These are phyloP conservation scores for Cadophora sp. DNA, from an alignment of 2,329 filamentous ascomycete genomes.

Conservation along the genomic window DNA sequence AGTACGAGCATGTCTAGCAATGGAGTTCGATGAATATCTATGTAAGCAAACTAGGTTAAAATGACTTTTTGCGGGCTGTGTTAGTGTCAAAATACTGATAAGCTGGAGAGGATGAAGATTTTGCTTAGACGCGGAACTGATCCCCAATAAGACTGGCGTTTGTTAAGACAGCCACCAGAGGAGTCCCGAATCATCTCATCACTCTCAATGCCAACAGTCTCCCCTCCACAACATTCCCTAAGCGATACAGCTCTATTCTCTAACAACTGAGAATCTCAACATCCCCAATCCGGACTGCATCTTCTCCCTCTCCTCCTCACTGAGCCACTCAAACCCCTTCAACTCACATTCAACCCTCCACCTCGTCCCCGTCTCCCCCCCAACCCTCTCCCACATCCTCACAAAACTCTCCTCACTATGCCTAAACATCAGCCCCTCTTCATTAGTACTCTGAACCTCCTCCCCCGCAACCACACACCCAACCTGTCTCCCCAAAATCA, in stretches of 20 bases:
- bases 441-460: conserved; percentile 9
- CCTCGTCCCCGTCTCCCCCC: conserved; percentile 35
- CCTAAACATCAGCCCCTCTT: conserved; percentile 21
- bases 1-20: too few relatives aligned
- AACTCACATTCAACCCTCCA: conserved; percentile 35
- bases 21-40: too few relatives aligned
- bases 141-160: too few relatives aligned
- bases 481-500: conserved; percentile 29
- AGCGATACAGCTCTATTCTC: neutral
- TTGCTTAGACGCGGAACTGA: too few relatives aligned
- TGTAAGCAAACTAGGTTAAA: too few relatives aligned
- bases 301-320: conserved; percentile 1
- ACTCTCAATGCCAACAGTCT: too few relatives aligned
- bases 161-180: too few relatives aligned
- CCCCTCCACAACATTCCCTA: too few relatives aligned
- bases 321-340: neutral
- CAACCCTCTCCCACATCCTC: conserved; percentile 35
- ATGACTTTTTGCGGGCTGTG: too few relatives aligned
- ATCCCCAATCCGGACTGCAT: neutral
- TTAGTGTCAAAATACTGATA: too few relatives aligned
- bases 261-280: neutral
- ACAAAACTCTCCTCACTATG: conserved; percentile 33
- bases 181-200: too few relatives aligned
- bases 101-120: too few relatives aligned
- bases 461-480: conserved; percentile 22